Evolutionary conservation across 2,329 filamentous ascomycete genomes (phyloP).

Genomic region (Madurella fahalii): DNA sequence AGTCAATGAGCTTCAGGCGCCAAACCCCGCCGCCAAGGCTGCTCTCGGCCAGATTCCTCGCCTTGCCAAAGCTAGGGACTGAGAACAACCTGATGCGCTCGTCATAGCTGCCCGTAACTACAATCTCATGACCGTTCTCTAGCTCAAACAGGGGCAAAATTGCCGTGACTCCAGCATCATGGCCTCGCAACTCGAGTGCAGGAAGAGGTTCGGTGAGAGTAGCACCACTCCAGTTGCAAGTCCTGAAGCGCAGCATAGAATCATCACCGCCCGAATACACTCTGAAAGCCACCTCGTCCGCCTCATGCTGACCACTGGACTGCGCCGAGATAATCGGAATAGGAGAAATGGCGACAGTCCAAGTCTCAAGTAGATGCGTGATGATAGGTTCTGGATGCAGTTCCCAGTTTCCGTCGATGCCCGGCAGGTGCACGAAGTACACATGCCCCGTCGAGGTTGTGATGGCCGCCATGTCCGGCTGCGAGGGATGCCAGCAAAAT

Average conservation of each 20-base stretch:
- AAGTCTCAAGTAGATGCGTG: slow-evolving; percentile 62
- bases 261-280: slow-evolving; percentile 75
- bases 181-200: slow-evolving; percentile 35
- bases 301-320: slow-evolving; percentile 9
- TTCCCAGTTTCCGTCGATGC: slow-evolving; percentile 37
- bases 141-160: slow-evolving; percentile 64
- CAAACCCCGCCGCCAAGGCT: slow-evolving; percentile 81
- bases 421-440: slow-evolving; percentile 47
- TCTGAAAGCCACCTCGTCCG: slow-evolving; percentile 32
- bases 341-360: slow-evolving; percentile 62
- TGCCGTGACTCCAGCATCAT: slow-evolving; percentile 81
- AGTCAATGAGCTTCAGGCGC: slow-evolving; percentile 64
- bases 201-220: slow-evolving; percentile 15
- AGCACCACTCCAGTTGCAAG: slow-evolving; percentile 26
- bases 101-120: slow-evolving; percentile 90
- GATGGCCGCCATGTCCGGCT: slow-evolving; percentile 56
- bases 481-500: slow-evolving; percentile 65
- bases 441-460: slow-evolving; percentile 68
- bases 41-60: slow-evolving; percentile 56
- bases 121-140: slow-evolving; percentile 46
- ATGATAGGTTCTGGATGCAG: slow-evolving; percentile 38
- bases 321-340: not conserved
- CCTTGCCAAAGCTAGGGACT: slow-evolving; percentile 41
- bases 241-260: slow-evolving; percentile 51
- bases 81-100: slow-evolving; percentile 70